phyloP scores from a whole-genome alignment of 2,329 filamentous ascomycete genomes.

The Aplosporella prunicola region DNA sequence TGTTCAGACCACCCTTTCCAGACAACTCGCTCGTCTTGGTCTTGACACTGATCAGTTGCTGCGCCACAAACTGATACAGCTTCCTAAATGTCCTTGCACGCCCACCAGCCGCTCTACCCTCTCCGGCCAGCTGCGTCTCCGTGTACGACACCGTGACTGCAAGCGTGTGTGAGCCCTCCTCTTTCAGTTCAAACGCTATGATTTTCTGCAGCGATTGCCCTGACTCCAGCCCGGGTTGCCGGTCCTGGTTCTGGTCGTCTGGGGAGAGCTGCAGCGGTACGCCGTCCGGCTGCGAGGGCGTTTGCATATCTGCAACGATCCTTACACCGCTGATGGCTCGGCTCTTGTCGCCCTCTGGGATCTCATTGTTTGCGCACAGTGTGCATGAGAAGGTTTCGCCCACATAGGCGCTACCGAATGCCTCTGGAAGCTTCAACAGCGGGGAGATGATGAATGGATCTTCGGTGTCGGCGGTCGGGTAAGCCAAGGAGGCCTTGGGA shows the following conservation, averaged over 20 bases:
- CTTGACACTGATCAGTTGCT: slow-evolving; percentile 78
- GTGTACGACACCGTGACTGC: slow-evolving; percentile 92
- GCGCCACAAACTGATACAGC: slow-evolving; percentile 92
- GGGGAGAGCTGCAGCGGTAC: slow-evolving; percentile 47
- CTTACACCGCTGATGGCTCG: slow-evolving; percentile 61
- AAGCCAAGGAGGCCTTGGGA: slow-evolving; percentile 63
- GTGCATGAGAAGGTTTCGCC: slow-evolving; percentile 94
- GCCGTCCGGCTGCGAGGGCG: slow-evolving; percentile 58
- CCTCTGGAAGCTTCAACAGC: slow-evolving; percentile 72
- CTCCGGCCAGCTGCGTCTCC: slow-evolving; percentile 56
- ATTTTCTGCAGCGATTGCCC: slow-evolving; percentile 70
- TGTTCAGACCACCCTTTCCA: slow-evolving; percentile 31
- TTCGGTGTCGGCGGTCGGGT: slow-evolving; percentile 44
- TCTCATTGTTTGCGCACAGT: slow-evolving; percentile 89
- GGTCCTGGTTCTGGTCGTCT: background rate
- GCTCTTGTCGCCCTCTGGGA: slow-evolving; percentile 31
- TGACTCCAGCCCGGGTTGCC: slow-evolving; percentile 40
- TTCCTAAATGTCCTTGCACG: slow-evolving; percentile 83
- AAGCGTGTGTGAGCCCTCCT: slow-evolving; percentile 88
- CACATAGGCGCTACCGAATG: slow-evolving; percentile 90
- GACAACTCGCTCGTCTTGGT: slow-evolving; percentile 70
- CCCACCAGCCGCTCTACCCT: slow-evolving; percentile 40
- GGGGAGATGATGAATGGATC: slow-evolving; percentile 48
- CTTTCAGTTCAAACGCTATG: slow-evolving; percentile 77
- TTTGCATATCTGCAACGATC: slow-evolving; percentile 92